Conservation (phyloP, 2,329 filamentous ascomycete species). For the Nemania sp. region DNA sequence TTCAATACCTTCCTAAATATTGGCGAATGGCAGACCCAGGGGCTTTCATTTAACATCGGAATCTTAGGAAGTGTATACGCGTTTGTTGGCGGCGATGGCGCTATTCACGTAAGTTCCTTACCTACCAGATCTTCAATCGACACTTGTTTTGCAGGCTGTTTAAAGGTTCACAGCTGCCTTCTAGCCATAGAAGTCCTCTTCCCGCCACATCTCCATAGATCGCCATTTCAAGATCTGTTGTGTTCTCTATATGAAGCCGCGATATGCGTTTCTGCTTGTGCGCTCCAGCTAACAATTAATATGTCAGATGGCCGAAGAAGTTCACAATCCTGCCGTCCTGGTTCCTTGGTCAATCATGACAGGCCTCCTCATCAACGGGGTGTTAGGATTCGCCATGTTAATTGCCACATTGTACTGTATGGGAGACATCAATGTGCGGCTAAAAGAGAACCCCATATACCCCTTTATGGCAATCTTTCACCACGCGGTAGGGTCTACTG, state of each 20-base stretch:
- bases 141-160: too few species aligned
- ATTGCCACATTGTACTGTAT: constrained; percentile 59
- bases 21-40: constrained; percentile 52
- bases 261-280: not conserved
- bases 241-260: too few species aligned
- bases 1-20: constrained; percentile 53
- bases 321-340: constrained; percentile 50
- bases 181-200: too few species aligned
- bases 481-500: constrained; percentile 51
- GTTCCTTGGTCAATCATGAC: constrained; percentile 56
- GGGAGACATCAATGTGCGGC: constrained; percentile 50
- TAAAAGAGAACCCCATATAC: constrained; percentile 52
- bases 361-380: constrained; percentile 53
- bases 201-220: too few species aligned
- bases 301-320: constrained; percentile 49
- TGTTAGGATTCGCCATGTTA: constrained; percentile 57
- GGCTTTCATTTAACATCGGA: constrained; percentile 39
- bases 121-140: too few species aligned
- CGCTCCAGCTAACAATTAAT: not conserved
- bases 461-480: constrained; percentile 64
- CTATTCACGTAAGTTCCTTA: constrained; percentile 32
- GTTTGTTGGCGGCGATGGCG: constrained; percentile 46
- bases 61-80: constrained; percentile 30
- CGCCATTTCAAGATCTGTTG: too few species aligned
- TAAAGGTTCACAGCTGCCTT: too few species aligned